Evolutionary conservation across 352 stramenopile genomes (phyloP).

Genomic region (Phytophthora constricta): DNA sequence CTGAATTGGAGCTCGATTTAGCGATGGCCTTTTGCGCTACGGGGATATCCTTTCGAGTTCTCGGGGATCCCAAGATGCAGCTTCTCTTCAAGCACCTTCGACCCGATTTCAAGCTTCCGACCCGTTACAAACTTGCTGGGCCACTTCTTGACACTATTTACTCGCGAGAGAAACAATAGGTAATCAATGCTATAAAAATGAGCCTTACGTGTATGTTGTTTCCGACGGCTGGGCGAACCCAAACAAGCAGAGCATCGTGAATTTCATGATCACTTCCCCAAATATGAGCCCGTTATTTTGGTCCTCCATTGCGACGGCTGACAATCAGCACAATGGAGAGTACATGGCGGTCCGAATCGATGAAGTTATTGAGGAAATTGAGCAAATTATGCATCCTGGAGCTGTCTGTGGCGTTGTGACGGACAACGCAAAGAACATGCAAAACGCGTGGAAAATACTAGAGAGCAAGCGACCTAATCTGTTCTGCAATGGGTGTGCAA

Average conservation of each 20-base stretch:
- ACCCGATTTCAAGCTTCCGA: not conserved
- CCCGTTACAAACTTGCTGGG: not conserved
- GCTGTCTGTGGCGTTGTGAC: constrained; percentile 3
- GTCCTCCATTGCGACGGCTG: constrained; percentile 5
- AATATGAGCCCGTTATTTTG: constrained; percentile 5
- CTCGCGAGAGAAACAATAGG: not conserved
- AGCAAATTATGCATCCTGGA: constrained; percentile 4
- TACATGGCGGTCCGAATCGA: constrained; percentile 6
- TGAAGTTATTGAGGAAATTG: constrained; percentile 16
- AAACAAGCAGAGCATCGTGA: constrained; percentile 3
- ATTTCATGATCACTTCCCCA: constrained; percentile 8
- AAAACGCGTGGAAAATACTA: too few species aligned
- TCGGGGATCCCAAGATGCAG: not conserved
- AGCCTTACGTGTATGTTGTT: constrained; percentile 4
- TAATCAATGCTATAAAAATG: not conserved
- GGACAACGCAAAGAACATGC: too few species aligned
- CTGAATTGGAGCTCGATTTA: not conserved
- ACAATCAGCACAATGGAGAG: constrained; percentile 9
- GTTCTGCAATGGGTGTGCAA: too few species aligned
- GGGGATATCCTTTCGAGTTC: not conserved
- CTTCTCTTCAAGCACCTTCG: not conserved
- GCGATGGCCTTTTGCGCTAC: constrained; percentile 1
- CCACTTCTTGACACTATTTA: not conserved
- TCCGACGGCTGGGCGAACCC: constrained; percentile 18
- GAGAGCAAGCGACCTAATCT: too few species aligned